phyloP scores from a whole-genome alignment of 768 basidiomycete species.

The Strobilomyces echinocephalus region DNA sequence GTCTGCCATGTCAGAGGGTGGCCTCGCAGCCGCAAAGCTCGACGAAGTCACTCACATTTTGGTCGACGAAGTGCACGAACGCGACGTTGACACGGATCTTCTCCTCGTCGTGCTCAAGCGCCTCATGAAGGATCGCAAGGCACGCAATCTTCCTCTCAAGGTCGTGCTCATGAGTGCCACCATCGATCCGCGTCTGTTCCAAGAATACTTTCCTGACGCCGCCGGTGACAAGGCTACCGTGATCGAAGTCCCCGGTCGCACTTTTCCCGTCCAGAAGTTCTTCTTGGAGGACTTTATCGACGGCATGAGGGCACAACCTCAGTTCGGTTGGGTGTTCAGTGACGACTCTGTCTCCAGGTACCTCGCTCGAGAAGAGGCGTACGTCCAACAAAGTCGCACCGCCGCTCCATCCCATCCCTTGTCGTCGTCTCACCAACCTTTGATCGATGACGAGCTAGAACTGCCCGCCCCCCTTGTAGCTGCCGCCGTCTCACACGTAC shows the following conservation, averaged over 20 bases:
- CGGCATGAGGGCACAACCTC: conserved; percentile 38
- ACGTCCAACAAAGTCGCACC: conserved; percentile 5
- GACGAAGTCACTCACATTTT: conserved; percentile 86
- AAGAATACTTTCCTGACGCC: conserved; percentile 74
- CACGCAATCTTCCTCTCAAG: conserved; percentile 69
- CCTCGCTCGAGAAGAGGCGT: conserved; percentile 52
- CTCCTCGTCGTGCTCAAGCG: conserved; percentile 86
- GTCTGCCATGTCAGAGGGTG: conserved; percentile 51
- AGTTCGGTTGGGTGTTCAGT: conserved; percentile 57
- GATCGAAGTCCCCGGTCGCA: conserved; percentile 84
- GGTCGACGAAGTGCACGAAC: conserved; percentile 95
- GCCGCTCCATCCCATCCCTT: background rate
- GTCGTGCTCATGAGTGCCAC: conserved; percentile 95
- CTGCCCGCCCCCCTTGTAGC: conserved; percentile 79
- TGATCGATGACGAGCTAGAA: conserved; percentile 55
- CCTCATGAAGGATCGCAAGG: conserved; percentile 67
- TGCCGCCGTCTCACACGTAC: conserved; percentile 72
- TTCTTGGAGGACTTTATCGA: conserved; percentile 77
- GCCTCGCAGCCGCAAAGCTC: conserved; percentile 36
- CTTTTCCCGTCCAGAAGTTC: conserved; percentile 79
- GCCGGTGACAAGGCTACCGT: conserved; percentile 57
- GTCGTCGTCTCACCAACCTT: conserved; percentile 6
- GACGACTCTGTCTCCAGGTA: conserved; percentile 72
- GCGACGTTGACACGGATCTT: conserved; percentile 90
- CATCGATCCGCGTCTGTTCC: conserved; percentile 86